Evolutionary conservation across 2,329 filamentous ascomycete species (phyloP), one percentile per base, ranked within the genome.

Genomic region (Penicillium sclerotiorum): DNA sequence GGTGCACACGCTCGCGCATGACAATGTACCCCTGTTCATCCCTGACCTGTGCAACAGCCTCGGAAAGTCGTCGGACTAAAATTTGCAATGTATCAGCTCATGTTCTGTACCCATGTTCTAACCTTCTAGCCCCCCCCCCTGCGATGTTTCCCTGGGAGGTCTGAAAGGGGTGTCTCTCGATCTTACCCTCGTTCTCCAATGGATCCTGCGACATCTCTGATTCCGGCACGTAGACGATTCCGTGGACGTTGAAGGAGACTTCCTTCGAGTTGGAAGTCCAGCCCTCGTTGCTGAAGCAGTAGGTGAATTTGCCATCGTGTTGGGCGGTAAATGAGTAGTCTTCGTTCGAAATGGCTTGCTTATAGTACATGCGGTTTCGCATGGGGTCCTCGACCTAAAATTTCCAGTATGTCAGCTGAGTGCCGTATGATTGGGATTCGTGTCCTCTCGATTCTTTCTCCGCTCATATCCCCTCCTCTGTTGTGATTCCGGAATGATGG

Each of bases 271-370:
- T 90, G 51, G 92, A 91, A 51, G 90, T 89, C 91, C 93, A 99
- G 73, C 94, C 88, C 80, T 97, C 93, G 76, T 99, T 99, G 76
- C 94, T 95, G 78, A 99, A 99, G 84, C 94, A 99, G 84, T 99
- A 99, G 50, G 83, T 79, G 78, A 89, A 96, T 76, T 89, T 91
- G 59, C 94, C 94, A 72, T 99, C 92, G 68, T 85, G 77, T 63
- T 81, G 79, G 44, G 94, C 92, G 32, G 85, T 88, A 76, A 99
- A 97, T 50, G 89, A 89, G 78, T 95, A 90, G 74, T 97, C 93
- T 69, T 94, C 94, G 63, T 89, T 92, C 56, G 92, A 92, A 52
- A 94, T 83, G 52, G 84, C 80, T 73, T 87, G 88, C 69, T 95
- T 84, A 74, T 90, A 87, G 66, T 89, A 81, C 70, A 94, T 86